Percentiles rank a stretch among this genome's conserved stretches.
Conservation (phyloP, 352 stramenopile species). For the Pythium biforme region DNA sequence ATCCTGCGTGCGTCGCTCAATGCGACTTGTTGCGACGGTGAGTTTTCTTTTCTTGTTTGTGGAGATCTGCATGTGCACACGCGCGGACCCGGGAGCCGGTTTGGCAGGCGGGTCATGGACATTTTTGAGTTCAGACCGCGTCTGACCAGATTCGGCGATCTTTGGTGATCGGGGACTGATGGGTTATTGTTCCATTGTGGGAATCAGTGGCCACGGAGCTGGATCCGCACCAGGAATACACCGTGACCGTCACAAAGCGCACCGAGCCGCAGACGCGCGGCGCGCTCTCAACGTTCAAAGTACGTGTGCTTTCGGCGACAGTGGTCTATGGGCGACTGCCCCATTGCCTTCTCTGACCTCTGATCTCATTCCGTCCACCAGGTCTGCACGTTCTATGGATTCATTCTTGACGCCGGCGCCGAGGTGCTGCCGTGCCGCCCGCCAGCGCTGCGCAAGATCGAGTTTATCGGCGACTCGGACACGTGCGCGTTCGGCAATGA, state of each 20-base stretch:
- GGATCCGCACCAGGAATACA: slow-evolving; percentile 51
- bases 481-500: slow-evolving; percentile 87
- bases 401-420: slow-evolving; percentile 71
- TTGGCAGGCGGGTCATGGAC: background rate
- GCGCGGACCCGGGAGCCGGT: too few relatives aligned
- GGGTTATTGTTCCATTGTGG: slow-evolving; percentile 4
- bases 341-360: background rate
- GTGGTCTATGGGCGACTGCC: too few relatives aligned
- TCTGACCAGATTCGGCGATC: slow-evolving; percentile 4
- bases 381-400: slow-evolving; percentile 89
- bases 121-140: slow-evolving; percentile 20
- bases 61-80: background rate
- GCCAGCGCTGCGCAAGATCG: slow-evolving; percentile 53
- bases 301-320: slow-evolving; percentile 6
- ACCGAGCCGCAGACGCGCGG: slow-evolving; percentile 85
- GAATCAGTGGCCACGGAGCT: slow-evolving; percentile 59
- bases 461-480: slow-evolving; percentile 85
- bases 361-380: slow-evolving; percentile 14
- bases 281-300: slow-evolving; percentile 86
- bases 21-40: slow-evolving; percentile 79
- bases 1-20: slow-evolving; percentile 78
- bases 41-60: slow-evolving; percentile 2
- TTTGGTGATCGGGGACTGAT: slow-evolving; percentile 1
- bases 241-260: slow-evolving; percentile 72
- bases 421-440: slow-evolving; percentile 53